phyloP scores from a whole-genome alignment of 345 rosid species.

The Linum tenue region DNA sequence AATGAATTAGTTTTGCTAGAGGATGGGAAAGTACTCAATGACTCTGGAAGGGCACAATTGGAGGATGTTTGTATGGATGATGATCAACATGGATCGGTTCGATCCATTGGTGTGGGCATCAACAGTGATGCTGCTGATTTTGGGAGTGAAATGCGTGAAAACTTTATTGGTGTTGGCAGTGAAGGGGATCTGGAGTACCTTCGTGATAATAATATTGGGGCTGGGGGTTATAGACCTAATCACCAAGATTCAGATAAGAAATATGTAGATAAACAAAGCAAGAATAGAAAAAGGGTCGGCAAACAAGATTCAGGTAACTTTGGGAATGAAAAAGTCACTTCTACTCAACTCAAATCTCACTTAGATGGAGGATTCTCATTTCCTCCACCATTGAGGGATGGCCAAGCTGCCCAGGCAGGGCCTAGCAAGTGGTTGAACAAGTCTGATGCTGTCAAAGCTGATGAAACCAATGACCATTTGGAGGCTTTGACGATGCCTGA shows the following conservation, averaged over 20 bases:
- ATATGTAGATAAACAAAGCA: constrained; percentile 34
- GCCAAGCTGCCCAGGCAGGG: constrained; percentile 39
- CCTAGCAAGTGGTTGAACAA: constrained; percentile 65
- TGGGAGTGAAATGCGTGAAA: constrained; percentile 84
- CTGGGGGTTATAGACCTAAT: constrained; percentile 43
- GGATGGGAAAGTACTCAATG: constrained; percentile 43
- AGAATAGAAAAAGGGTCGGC: constrained; percentile 36
- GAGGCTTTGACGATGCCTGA: constrained; percentile 52
- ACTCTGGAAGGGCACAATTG: constrained; percentile 35
- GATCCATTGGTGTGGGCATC: constrained; percentile 96
- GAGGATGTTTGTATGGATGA: constrained; percentile 65
- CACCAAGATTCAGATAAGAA: constrained; percentile 47
- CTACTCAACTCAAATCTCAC: constrained; percentile 38
- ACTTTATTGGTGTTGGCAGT: constrained; percentile 85
- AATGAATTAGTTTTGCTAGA: constrained; percentile 55
- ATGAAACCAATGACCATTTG: constrained; percentile 42
- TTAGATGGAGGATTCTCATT: constrained; percentile 69
- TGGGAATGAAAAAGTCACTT: constrained; percentile 42
- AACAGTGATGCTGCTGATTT: constrained; percentile 90
- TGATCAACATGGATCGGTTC: constrained; percentile 85
- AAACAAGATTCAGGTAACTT: constrained; percentile 36
- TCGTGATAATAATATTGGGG: constrained; percentile 48
- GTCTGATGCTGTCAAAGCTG: constrained; percentile 30
- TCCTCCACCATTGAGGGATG: constrained; percentile 58
- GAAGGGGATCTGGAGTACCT: constrained; percentile 84